A percentile compares a stretch with the other conserved stretches of the same genome.
Conservation (phyloP, 2,329 filamentous ascomycete genomes). For the Colletotrichum cordylinicola region DNA sequence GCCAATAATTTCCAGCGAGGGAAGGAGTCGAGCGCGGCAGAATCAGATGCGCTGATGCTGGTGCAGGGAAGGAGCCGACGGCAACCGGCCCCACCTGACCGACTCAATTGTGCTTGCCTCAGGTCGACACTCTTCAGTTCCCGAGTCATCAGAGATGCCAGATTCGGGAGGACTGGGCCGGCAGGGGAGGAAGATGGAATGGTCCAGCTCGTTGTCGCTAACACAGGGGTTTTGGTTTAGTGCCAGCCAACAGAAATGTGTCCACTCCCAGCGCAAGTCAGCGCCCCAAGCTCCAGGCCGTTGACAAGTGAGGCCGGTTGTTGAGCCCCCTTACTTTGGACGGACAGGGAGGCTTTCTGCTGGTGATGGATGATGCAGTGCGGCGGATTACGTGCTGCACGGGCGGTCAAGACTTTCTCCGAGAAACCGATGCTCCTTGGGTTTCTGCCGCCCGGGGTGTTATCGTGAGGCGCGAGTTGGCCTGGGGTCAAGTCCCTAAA, state of each 20-base stretch:
- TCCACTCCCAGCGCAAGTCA: neutral
- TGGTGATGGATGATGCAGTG: neutral
- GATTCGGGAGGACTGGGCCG: neutral
- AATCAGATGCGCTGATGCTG: neutral
- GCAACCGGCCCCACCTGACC: constrained; percentile 2
- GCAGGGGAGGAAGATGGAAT: neutral
- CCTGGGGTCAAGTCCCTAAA: neutral
- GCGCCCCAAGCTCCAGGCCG: neutral
- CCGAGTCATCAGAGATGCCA: neutral
- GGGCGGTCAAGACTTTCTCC: neutral
- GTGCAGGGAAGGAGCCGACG: neutral
- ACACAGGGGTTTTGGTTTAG: neutral
- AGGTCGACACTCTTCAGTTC: neutral
- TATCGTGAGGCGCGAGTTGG: neutral
- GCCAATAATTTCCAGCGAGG: neutral
- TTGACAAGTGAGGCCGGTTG: neutral
- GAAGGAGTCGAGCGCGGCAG: neutral
- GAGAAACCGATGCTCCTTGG: neutral
- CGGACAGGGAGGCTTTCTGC: neutral
- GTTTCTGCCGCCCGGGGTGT: constrained; percentile 5
- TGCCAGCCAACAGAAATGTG: neutral
- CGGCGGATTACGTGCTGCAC: neutral
- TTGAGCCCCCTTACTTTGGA: neutral
- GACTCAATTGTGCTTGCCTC: neutral
- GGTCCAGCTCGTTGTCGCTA: neutral